Conservation (phyloP, 1,284 basidiomycete genomes). For the Lentinus polychrous region DNA sequence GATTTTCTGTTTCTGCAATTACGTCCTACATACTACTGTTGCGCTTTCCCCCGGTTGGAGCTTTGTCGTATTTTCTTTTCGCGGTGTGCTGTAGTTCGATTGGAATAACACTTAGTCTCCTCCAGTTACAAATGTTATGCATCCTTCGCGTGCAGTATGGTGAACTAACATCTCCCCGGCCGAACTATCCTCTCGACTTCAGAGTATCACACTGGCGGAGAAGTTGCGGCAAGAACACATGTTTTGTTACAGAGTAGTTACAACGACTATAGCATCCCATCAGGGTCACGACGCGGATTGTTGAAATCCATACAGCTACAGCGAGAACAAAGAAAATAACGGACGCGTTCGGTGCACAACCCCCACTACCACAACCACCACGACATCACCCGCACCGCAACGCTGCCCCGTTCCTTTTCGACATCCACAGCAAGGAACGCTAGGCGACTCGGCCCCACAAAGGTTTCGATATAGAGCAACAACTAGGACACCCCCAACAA, state of each 20-base stretch:
- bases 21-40: too few species aligned
- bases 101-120: too few species aligned
- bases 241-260: background rate
- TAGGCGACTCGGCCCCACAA: constrained; percentile 1
- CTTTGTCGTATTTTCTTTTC: too few species aligned
- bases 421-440: constrained; percentile 1
- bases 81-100: too few species aligned
- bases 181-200: too few species aligned
- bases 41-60: too few species aligned
- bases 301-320: constrained; percentile 24
- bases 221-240: background rate
- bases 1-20: too few species aligned
- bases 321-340: background rate
- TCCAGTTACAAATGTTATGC: too few species aligned
- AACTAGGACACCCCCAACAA: constrained; percentile 5
- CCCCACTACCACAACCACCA: background rate
- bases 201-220: too few species aligned
- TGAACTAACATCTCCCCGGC: too few species aligned
- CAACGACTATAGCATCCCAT: constrained; percentile 1
- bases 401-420: background rate
- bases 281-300: constrained; percentile 19
- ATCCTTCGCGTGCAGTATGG: too few species aligned
- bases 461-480: constrained; percentile 2
- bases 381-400: background rate
- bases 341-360: constrained; percentile 12